Evolutionary conservation across 495 filamentous ascomycete genomes (phyloP).

Genomic region (Jackrogersella multiformis): DNA sequence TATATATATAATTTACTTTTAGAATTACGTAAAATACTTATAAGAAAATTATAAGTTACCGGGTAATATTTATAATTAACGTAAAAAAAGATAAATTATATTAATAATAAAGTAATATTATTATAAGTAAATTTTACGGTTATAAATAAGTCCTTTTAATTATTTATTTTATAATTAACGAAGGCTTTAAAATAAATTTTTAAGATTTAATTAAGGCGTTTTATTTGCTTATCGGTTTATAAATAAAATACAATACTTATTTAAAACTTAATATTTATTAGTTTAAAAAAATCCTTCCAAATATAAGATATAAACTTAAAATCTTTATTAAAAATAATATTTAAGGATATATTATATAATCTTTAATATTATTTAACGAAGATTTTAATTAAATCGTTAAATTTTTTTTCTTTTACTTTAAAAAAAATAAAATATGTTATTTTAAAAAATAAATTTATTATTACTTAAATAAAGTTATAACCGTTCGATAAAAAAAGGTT

Average conservation of each 20-base stretch:
- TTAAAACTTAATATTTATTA: background rate
- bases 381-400: background rate
- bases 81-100: no score
- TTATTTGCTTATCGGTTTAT: background rate
- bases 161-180: background rate
- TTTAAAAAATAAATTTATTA: background rate
- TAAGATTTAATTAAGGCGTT: background rate
- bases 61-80: no score
- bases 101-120: no score
- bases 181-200: background rate
- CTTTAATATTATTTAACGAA: background rate
- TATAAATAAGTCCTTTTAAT: background rate
- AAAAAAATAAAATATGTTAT: background rate
- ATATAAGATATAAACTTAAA: background rate
- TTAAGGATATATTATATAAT: background rate
- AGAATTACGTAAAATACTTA: no score
- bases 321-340: background rate
- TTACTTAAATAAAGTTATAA: background rate
- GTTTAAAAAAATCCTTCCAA: background rate
- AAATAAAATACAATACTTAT: background rate
- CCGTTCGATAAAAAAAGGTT: background rate
- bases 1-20: no score
- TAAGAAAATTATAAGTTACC: no score
- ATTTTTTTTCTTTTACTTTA: no score
- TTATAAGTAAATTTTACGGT: background rate